A percentile compares a stretch with the other conserved stretches of the same genome.
Evolutionary conservation across 2,329 filamentous ascomycete species (phyloP).

Genomic region (Nigrograna mackinnonii): DNA sequence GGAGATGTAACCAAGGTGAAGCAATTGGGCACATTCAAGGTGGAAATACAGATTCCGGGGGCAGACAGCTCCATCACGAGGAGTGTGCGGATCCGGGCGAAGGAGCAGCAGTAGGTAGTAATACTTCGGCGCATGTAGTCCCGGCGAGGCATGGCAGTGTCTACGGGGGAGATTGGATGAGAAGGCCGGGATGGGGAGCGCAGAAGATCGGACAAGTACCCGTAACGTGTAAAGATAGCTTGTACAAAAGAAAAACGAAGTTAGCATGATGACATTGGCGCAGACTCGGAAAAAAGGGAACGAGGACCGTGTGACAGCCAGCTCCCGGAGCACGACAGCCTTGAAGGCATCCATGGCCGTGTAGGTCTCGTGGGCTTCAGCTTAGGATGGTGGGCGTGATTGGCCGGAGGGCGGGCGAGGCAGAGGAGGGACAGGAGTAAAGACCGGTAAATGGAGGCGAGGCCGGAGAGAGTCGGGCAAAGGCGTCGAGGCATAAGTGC

Average conservation of each 20-base stretch:
- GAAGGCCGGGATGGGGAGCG: neutral
- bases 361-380: too few species aligned
- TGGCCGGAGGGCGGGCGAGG: slow-evolving; percentile 15
- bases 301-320: slow-evolving; percentile 15
- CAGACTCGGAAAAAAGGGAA: slow-evolving; percentile 27
- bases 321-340: slow-evolving; percentile 22
- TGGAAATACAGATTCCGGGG: slow-evolving; percentile 56
- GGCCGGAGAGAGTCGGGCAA: slow-evolving; percentile 39
- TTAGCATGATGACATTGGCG: slow-evolving; percentile 15
- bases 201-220: slow-evolving; percentile 14
- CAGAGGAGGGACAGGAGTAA: too few species aligned
- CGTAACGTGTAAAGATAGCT: slow-evolving; percentile 23
- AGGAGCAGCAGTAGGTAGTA: slow-evolving; percentile 23
- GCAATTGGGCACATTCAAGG: slow-evolving; percentile 55
- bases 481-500: slow-evolving; percentile 5
- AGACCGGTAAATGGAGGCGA: slow-evolving; percentile 29
- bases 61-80: slow-evolving; percentile 40
- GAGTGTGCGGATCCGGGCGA: slow-evolving; percentile 36
- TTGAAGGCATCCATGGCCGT: slow-evolving; percentile 1
- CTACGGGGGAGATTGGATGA: neutral
- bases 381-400: slow-evolving; percentile 8
- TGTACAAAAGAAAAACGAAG: slow-evolving; percentile 21
- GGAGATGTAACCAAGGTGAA: slow-evolving; percentile 52
- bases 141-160: too few species aligned
- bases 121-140: too few species aligned